A percentile compares a stretch with the other conserved stretches of the same genome.
These are phyloP conservation scores for Pelargonium nanum DNA, from an alignment of 345 rosid genomes.

Conservation along the genomic window DNA sequence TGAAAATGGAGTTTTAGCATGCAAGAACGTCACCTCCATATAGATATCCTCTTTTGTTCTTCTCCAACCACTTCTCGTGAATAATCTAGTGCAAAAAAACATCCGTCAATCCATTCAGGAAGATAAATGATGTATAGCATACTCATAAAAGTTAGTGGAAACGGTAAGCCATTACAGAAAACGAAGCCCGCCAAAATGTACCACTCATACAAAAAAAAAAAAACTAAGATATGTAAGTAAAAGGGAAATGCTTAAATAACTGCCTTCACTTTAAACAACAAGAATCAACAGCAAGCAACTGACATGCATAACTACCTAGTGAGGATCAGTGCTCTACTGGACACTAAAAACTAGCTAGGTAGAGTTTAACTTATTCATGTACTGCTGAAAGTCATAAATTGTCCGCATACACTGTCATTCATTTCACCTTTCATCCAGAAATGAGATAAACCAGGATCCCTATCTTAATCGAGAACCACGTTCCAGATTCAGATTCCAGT, in stretches of 20 bases:
- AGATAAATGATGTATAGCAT: neutral
- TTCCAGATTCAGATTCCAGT: neutral
- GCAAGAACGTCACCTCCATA: conserved; percentile 48
- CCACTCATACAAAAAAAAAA: neutral
- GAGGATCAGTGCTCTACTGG: neutral
- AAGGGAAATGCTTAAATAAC: too few relatives aligned
- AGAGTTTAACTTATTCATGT: neutral
- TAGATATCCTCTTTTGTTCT: conserved; percentile 80
- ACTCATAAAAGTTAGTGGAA: neutral
- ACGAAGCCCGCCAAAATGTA: neutral
- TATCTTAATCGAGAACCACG: too few relatives aligned
- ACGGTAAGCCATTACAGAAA: neutral
- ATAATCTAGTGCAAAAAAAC: conserved; percentile 46
- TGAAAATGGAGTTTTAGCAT: neutral
- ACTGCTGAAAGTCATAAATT: neutral
- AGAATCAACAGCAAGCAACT: neutral
- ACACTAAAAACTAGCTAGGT: neutral
- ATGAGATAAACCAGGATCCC: neutral
- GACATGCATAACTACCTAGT: neutral
- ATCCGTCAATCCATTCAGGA: neutral
- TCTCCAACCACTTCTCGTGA: conserved; percentile 78
- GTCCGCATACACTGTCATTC: neutral
- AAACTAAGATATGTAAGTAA: too few relatives aligned
- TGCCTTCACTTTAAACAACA: neutral
- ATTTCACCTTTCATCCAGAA: neutral